These are phyloP conservation scores for Ambrosia artemisiifolia DNA, from an alignment of 129 eudicot species.

Conservation along the genomic window DNA sequence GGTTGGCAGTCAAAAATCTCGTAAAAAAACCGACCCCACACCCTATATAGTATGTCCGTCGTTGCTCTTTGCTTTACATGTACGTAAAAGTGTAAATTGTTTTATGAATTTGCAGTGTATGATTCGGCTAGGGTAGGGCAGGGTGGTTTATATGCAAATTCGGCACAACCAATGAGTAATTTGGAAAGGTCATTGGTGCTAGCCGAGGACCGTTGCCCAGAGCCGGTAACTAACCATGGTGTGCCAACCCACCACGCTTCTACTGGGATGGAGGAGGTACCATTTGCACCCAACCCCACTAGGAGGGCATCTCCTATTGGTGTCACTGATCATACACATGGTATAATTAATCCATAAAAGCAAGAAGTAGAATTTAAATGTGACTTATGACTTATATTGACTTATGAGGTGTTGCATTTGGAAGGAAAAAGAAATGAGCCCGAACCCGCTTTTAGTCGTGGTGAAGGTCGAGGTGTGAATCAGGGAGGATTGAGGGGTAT, in stretches of 20 bases:
- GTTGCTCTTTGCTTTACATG: neutral
- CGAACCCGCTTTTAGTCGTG: neutral
- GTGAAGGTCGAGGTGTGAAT: slow-evolving; percentile 4
- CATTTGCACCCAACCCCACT: slow-evolving; percentile 19
- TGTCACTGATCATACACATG: neutral
- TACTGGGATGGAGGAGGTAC: slow-evolving; percentile 24
- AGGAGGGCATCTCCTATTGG: neutral
- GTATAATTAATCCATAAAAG: neutral
- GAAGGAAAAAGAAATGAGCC: slow-evolving; percentile 7
- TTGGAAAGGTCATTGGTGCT: slow-evolving; percentile 33
- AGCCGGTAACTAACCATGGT: slow-evolving; percentile 2
- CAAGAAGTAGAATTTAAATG: neutral
- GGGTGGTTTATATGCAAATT: slow-evolving; percentile 15
- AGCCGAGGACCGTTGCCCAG: slow-evolving; percentile 33
- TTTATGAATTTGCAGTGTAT: slow-evolving; percentile 38
- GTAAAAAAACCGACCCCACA: too few relatives aligned
- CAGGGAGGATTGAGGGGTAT: slow-evolving; percentile 16
- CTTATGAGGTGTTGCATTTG: neutral
- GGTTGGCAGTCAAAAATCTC: too few relatives aligned
- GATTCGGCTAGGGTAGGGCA: slow-evolving; percentile 39
- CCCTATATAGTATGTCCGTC: too few relatives aligned
- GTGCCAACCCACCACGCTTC: slow-evolving; percentile 1
- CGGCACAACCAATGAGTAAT: slow-evolving; percentile 25
- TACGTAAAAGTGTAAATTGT: neutral
- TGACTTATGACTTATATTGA: neutral